A percentile compares a stretch with the other conserved stretches of the same genome.
Conservation (phyloP, 768 basidiomycete genomes). For the Mycena rosella region DNA sequence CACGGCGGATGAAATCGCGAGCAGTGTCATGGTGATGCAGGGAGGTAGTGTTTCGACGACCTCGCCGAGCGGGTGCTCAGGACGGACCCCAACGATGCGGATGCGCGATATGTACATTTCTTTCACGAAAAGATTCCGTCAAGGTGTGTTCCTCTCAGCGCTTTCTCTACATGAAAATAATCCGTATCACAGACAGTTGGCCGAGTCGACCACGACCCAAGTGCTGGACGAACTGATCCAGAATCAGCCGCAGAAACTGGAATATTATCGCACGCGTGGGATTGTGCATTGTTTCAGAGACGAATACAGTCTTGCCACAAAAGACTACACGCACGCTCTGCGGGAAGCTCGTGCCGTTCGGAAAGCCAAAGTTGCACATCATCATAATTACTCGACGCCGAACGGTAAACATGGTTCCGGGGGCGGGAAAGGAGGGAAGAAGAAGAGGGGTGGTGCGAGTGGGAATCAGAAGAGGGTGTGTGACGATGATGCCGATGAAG, state of each 20-base stretch:
- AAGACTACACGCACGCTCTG: constrained; percentile 86
- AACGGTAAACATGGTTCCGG: constrained; percentile 46
- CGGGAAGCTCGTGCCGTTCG: constrained; percentile 81
- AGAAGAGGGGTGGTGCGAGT: constrained; percentile 62
- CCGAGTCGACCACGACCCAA: constrained; percentile 85
- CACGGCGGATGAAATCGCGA: constrained; percentile 89
- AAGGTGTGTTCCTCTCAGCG: constrained; percentile 58
- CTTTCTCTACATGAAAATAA: constrained; percentile 20
- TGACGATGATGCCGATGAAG: constrained; percentile 46
- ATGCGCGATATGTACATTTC: constrained; percentile 72
- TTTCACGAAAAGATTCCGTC: constrained; percentile 97
- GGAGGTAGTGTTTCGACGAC: constrained; percentile 94
- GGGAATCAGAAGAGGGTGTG: constrained; percentile 51
- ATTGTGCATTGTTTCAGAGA: constrained; percentile 92
- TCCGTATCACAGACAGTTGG: constrained; percentile 74
- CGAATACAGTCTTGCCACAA: constrained; percentile 78
- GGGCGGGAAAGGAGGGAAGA: constrained; percentile 58
- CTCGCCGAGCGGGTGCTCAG: constrained; percentile 90
- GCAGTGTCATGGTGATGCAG: constrained; percentile 96
- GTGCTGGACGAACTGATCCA: constrained; percentile 85
- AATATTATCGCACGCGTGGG: constrained; percentile 91
- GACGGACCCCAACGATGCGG: constrained; percentile 53
- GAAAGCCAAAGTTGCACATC: constrained; percentile 71
- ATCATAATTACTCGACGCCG: constrained; percentile 53
- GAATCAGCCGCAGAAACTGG: constrained; percentile 78